These are phyloP conservation scores for Leishmania braziliensis DNA, from an alignment of 208 protist genomes.

Conservation along the genomic window DNA sequence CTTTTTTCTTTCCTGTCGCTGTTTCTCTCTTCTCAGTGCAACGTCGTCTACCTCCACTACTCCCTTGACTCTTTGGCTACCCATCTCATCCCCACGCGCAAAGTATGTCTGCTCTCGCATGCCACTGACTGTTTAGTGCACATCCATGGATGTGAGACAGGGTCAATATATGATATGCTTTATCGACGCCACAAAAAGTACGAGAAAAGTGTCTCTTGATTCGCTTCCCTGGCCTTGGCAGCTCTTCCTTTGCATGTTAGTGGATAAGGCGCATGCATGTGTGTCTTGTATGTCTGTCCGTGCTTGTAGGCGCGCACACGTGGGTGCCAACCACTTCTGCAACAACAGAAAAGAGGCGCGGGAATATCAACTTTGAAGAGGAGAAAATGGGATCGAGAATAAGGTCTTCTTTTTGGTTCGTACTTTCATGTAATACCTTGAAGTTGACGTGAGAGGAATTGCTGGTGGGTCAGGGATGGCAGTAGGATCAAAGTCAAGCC, in stretches of 20 bases:
- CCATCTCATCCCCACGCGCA: background rate
- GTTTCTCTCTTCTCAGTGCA: background rate
- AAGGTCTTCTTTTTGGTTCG: constrained; percentile 9
- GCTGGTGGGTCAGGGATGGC: background rate
- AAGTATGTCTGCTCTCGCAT: background rate
- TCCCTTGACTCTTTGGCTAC: background rate
- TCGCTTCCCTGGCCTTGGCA: background rate
- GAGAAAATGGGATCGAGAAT: constrained; percentile 10
- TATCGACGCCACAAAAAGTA: background rate
- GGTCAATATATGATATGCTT: background rate
- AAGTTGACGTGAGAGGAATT: background rate
- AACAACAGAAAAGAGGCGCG: background rate
- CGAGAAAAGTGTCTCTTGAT: background rate
- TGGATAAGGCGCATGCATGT: background rate
- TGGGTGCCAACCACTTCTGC: background rate
- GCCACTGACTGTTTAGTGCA: background rate
- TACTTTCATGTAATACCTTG: background rate
- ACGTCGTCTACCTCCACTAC: background rate
- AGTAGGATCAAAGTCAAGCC: background rate
- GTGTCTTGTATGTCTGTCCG: background rate
- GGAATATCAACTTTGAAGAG: background rate
- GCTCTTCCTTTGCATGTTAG: background rate
- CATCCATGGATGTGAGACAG: background rate
- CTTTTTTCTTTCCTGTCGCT: background rate
- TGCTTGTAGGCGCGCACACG: background rate